Conservation (phyloP, 1,139 yeast species). For the Diutina rugosa region DNA sequence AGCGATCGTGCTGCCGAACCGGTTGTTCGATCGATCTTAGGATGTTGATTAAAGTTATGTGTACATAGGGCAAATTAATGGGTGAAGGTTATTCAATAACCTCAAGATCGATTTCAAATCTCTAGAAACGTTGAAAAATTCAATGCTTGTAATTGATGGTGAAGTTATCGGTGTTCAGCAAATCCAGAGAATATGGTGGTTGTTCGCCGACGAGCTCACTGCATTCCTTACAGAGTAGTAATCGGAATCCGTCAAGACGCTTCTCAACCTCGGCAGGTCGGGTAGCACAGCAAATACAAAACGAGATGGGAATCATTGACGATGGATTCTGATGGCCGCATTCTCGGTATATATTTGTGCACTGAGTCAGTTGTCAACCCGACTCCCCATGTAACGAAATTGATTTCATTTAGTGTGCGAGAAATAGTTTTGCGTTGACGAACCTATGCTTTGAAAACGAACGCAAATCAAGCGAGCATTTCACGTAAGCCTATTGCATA, state of each 20-base stretch:
- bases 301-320: neutral
- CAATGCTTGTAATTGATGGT: neutral
- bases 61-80: neutral
- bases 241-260: neutral
- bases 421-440: neutral
- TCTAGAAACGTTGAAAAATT: too few species aligned
- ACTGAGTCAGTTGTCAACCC: neutral
- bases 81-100: neutral
- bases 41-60: neutral
- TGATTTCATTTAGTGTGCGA: neutral
- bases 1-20: constrained; percentile 25
- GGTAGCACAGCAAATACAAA: neutral
- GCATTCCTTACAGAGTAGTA: neutral
- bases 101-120: neutral
- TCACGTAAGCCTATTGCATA: too few species aligned
- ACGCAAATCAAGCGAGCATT: too few species aligned
- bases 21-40: constrained; percentile 13
- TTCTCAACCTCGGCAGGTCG: neutral
- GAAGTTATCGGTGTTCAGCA: neutral
- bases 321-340: neutral
- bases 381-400: neutral
- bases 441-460: too few species aligned
- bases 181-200: neutral
- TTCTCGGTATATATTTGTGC: neutral
- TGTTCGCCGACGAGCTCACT: neutral